phyloP scores from a whole-genome alignment of 208 protist species.

The Trypanosoma melophagium region DNA sequence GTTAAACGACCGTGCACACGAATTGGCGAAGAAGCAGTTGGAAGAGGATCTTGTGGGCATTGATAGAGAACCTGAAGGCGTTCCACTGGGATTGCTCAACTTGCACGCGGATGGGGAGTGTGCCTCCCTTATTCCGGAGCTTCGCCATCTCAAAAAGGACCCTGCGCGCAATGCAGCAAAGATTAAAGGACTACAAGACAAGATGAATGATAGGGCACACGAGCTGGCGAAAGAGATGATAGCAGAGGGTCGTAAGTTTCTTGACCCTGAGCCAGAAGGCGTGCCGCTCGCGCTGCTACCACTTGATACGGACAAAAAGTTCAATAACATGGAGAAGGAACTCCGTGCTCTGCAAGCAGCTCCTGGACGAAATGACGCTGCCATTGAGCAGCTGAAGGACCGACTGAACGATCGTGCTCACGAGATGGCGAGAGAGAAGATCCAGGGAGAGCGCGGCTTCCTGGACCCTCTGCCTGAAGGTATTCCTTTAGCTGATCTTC shows the following conservation, averaged over 20 bases:
- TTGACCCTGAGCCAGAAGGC: conserved; percentile 62
- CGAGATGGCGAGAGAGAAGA: conserved; percentile 55
- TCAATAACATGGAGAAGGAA: conserved; percentile 59
- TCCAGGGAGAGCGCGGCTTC: conserved; percentile 53
- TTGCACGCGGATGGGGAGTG: conserved; percentile 61
- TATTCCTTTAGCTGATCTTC: conserved; percentile 54
- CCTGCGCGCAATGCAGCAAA: conserved; percentile 17
- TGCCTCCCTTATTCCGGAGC: conserved; percentile 33
- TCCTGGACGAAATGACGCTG: conserved; percentile 46
- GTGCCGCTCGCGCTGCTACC: conserved; percentile 58
- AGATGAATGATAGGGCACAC: conserved; percentile 60
- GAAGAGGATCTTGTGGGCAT: conserved; percentile 63
- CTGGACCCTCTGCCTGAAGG: conserved; percentile 74
- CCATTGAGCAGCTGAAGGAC: conserved; percentile 39
- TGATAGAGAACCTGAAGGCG: conserved; percentile 58
- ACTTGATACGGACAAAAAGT: conserved; percentile 60
- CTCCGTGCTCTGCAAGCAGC: conserved; percentile 46
- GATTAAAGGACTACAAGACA: conserved; percentile 44
- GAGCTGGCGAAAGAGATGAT: conserved; percentile 57
- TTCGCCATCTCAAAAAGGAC: conserved; percentile 49
- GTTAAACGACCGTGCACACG: conserved; percentile 59
- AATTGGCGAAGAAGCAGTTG: conserved; percentile 63
- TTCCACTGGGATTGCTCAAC: conserved; percentile 50
- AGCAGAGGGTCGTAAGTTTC: conserved; percentile 44
- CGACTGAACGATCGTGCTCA: conserved; percentile 55